These are phyloP conservation scores for Cyclotella baltica DNA, from an alignment of 108 stramenopile species.

Conservation along the genomic window DNA sequence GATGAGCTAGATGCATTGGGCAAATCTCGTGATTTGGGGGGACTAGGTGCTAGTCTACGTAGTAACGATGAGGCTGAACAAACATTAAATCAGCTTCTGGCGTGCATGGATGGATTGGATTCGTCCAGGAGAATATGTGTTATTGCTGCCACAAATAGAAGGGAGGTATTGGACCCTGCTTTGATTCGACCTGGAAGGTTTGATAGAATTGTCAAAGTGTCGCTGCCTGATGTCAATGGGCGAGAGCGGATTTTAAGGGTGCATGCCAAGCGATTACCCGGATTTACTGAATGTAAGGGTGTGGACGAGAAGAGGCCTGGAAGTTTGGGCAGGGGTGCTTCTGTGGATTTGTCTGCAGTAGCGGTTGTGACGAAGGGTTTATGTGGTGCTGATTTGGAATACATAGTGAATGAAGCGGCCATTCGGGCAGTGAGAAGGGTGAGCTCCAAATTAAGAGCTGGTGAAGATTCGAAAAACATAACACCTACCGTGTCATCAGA, in stretches of 20 bases:
- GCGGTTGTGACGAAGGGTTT: conserved; percentile 82
- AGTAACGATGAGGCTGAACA: conserved; percentile 90
- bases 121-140: conserved; percentile 75
- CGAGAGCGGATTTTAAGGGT: conserved; percentile 88
- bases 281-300: conserved; percentile 73
- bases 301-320: conserved; percentile 62
- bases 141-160: conserved; percentile 89
- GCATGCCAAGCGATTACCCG: conserved; percentile 83
- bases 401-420: conserved; percentile 96
- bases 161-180: conserved; percentile 88
- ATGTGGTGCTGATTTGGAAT: conserved; percentile 94
- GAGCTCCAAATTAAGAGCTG: conserved; percentile 55
- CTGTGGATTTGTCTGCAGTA: conserved; percentile 74
- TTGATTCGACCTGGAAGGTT: conserved; percentile 94
- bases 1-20: conserved; percentile 92
- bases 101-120: conserved; percentile 91
- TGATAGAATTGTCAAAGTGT: conserved; percentile 91
- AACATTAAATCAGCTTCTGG: conserved; percentile 88
- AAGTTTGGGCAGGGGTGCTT: conserved; percentile 64
- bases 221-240: conserved; percentile 81
- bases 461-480: conserved; percentile 52
- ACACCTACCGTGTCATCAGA: conserved; percentile 68
- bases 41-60: conserved; percentile 51
- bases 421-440: conserved; percentile 92
- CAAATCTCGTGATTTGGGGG: conserved; percentile 73